phyloP scores from a whole-genome alignment of 495 filamentous ascomycete genomes.

The Glonium stellatum region DNA sequence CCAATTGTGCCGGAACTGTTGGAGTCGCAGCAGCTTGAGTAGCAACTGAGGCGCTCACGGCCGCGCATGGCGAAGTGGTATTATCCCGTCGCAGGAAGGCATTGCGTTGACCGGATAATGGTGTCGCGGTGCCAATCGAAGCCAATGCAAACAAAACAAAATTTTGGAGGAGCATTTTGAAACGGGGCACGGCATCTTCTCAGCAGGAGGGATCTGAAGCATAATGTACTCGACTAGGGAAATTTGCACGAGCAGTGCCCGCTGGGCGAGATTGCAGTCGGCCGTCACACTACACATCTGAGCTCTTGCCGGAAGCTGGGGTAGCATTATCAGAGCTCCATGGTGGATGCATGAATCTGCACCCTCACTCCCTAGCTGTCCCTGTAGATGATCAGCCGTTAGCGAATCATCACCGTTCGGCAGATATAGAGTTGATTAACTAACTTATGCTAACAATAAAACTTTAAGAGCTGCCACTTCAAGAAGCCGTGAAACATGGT shows the following conservation, averaged over 20 bases:
- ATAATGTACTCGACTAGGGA: neutral
- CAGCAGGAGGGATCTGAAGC: neutral
- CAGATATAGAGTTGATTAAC: neutral
- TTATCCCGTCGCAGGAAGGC: slow-evolving; percentile 9
- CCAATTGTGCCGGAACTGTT: slow-evolving; percentile 26
- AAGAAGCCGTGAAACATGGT: no score
- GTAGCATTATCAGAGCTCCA: slow-evolving; percentile 3
- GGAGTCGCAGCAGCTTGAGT: slow-evolving; percentile 12
- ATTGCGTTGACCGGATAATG: no score
- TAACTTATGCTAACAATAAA: no score
- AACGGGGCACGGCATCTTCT: neutral
- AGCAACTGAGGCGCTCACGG: slow-evolving; percentile 20
- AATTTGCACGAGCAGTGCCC: neutral
- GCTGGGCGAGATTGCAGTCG: neutral
- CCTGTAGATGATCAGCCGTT: neutral
- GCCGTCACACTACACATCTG: neutral
- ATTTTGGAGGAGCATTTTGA: slow-evolving; percentile 9
- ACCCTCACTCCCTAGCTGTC: neutral
- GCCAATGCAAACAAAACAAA: slow-evolving; percentile 11
- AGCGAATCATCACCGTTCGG: neutral
- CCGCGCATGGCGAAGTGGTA: slow-evolving; percentile 19
- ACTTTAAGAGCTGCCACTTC: no score
- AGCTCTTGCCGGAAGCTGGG: neutral
- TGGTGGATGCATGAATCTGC: neutral
- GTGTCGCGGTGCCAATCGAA: slow-evolving; percentile 12